Percentiles rank a stretch among this genome's conserved stretches.
These are phyloP conservation scores for Wickerhamiella pararugosa DNA, from an alignment of 1,139 yeast genomes.

Conservation along the genomic window DNA sequence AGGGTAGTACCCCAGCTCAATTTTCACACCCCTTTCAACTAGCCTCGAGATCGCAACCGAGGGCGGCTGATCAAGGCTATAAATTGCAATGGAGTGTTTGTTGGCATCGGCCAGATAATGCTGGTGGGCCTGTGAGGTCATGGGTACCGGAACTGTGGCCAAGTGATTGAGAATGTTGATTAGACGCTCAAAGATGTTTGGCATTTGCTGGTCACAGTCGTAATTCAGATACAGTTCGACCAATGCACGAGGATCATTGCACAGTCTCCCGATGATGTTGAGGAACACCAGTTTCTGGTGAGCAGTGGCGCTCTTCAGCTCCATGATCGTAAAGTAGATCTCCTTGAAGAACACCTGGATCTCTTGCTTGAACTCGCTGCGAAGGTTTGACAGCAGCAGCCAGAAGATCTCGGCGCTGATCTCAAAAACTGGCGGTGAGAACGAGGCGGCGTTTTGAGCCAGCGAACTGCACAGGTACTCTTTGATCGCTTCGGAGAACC, in stretches of 20 bases:
- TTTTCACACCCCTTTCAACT: conserved; percentile 33
- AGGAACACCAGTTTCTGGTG: conserved; percentile 85
- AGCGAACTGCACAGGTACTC: conserved; percentile 65
- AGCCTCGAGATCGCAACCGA: conserved; percentile 54
- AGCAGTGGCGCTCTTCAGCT: conserved; percentile 76
- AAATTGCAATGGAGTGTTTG: conserved; percentile 51
- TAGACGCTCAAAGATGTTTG: conserved; percentile 72
- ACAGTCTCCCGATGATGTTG: conserved; percentile 60
- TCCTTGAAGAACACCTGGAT: conserved; percentile 89
- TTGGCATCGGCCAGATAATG: conserved; percentile 46
- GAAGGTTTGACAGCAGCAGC: conserved; percentile 66
- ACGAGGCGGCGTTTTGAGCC: conserved; percentile 86
- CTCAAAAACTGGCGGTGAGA: conserved; percentile 84
- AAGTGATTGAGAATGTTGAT: conserved; percentile 64
- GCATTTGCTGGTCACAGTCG: conserved; percentile 74
- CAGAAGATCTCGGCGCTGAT: conserved; percentile 86
- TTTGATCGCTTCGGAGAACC: conserved; percentile 61
- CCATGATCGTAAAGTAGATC: conserved; percentile 86
- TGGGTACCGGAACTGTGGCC: conserved; percentile 58
- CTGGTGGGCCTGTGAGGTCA: conserved; percentile 51
- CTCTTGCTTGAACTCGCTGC: conserved; percentile 80
- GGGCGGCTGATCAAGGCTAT: conserved; percentile 59
- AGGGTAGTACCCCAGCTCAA: conserved; percentile 9
- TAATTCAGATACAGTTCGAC: conserved; percentile 89
- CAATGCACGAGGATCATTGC: conserved; percentile 78